Evolutionary conservation across 2,329 filamentous ascomycete genomes (phyloP).

Genomic region (Akanthomyces dipterigenus): DNA sequence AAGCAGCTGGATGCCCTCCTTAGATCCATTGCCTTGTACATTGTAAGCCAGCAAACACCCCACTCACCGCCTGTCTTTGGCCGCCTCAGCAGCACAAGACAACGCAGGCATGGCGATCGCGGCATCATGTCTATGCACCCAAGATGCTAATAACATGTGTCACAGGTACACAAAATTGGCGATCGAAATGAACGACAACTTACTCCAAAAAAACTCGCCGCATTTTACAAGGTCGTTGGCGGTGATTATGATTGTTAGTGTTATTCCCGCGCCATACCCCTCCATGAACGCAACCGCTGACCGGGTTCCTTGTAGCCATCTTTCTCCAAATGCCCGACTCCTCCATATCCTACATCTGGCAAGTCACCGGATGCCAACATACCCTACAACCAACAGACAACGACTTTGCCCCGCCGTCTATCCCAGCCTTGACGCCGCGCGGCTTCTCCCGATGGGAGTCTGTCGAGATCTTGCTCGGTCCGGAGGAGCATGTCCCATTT

Average conservation of each 20-base stretch:
- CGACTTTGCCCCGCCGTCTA: slow-evolving; percentile 65
- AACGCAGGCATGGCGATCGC: not conserved
- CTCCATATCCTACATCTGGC: slow-evolving; percentile 86
- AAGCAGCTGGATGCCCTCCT: slow-evolving; percentile 61
- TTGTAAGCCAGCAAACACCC: slow-evolving; percentile 46
- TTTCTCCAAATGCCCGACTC: slow-evolving; percentile 69
- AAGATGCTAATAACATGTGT: not conserved
- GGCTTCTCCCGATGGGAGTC: slow-evolving; percentile 94
- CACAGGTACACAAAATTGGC: slow-evolving; percentile 50
- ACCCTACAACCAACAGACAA: slow-evolving; percentile 63
- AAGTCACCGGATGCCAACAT: slow-evolving; percentile 84
- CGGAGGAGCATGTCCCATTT: slow-evolving; percentile 80
- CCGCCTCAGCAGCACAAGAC: not conserved
- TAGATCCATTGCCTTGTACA: slow-evolving; percentile 59
- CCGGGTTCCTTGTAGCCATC: slow-evolving; percentile 42
- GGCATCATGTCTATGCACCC: not conserved
- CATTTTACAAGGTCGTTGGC: slow-evolving; percentile 69
- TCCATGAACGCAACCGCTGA: not conserved
- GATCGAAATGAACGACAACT: slow-evolving; percentile 47
- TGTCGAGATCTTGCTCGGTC: slow-evolving; percentile 79
- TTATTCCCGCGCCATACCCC: slow-evolving; percentile 1
- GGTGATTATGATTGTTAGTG: slow-evolving; percentile 63
- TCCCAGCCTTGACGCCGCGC: slow-evolving; percentile 74
- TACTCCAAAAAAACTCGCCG: slow-evolving; percentile 64
- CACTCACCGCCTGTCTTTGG: slow-evolving; percentile 6